Evolutionary conservation across 352 stramenopile species (phyloP).

Genomic region (Plasmopara viticola): DNA sequence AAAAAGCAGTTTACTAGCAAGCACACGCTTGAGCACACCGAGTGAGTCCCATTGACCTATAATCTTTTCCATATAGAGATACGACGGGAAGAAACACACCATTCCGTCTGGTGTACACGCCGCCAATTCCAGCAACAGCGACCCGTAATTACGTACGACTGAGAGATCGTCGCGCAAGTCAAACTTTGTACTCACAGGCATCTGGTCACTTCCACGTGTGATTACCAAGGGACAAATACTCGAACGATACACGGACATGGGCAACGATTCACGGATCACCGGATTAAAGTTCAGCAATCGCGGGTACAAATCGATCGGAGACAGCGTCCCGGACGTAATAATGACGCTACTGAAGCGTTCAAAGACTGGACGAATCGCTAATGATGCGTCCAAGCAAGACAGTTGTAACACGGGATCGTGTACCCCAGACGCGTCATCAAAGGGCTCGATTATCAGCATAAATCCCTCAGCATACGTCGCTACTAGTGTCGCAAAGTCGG

Average conservation of each 20-base stretch:
- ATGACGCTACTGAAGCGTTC: conserved; percentile 89
- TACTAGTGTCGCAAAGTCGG: conserved; percentile 96
- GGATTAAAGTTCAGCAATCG: conserved; percentile 97
- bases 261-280: conserved; percentile 92
- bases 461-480: conserved; percentile 97
- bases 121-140: conserved; percentile 93
- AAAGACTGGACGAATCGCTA: conserved; percentile 98
- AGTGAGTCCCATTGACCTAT: conserved; percentile 95
- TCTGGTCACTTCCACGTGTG: conserved; percentile 95
- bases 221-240: conserved; percentile 98
- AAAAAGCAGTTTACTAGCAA: conserved; percentile 97
- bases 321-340: conserved; percentile 94
- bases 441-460: conserved; percentile 97
- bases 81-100: conserved; percentile 99
- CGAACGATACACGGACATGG: conserved; percentile 97
- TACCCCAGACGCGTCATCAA: conserved; percentile 71
- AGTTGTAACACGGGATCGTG: conserved; percentile 88
- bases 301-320: conserved; percentile 98
- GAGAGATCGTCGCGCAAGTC: conserved; percentile 81
- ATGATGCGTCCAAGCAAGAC: conserved; percentile 94
- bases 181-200: conserved; percentile 94
- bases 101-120: conserved; percentile 95
- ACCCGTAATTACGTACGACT: conserved; percentile 96
- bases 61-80: conserved; percentile 99
- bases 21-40: conserved; percentile 89